phyloP scores from a whole-genome alignment of 2,329 filamentous ascomycete genomes.

The Rhynchosporium agropyri region DNA sequence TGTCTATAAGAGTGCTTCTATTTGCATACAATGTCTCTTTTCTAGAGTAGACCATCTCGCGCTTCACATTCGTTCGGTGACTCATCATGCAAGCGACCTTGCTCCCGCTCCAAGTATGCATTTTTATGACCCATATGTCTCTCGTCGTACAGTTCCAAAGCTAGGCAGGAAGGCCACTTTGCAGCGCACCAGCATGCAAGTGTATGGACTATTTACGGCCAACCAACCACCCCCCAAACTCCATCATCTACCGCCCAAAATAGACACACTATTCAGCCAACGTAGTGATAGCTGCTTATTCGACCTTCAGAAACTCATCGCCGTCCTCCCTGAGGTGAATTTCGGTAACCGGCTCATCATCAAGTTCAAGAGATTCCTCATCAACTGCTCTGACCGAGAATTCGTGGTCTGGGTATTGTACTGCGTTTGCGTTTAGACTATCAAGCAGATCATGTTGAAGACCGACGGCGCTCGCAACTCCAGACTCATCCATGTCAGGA shows the following conservation, averaged over 20 bases:
- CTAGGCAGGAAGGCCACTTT: constrained; percentile 9
- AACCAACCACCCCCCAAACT: constrained; percentile 7
- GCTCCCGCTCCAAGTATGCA: constrained; percentile 6
- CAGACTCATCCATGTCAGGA: constrained; percentile 37
- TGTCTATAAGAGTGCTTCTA: constrained; percentile 18
- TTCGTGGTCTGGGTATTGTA: constrained; percentile 14
- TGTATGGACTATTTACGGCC: background rate
- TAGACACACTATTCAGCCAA: constrained; percentile 7
- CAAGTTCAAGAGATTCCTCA: constrained; percentile 32
- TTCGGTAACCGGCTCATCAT: constrained; percentile 40
- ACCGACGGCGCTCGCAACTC: constrained; percentile 27
- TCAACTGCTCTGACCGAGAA: constrained; percentile 24
- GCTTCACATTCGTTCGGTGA: background rate
- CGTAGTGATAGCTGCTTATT: constrained; percentile 20
- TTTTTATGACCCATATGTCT: constrained; percentile 10
- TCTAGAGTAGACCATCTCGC: constrained; percentile 9
- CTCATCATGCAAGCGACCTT: background rate
- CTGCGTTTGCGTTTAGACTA: constrained; percentile 5
- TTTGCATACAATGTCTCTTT: constrained; percentile 12
- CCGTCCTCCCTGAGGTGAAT: constrained; percentile 42
- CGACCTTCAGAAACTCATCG: constrained; percentile 32
- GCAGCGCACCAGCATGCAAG: constrained; percentile 17
- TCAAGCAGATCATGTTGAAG: constrained; percentile 30
- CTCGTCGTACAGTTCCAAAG: constrained; percentile 1
- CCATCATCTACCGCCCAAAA: constrained; percentile 7